A percentile compares a stretch with the other conserved stretches of the same genome.
phyloP scores from a whole-genome alignment of 163 green algal genomes.

The Volvox carteri region DNA sequence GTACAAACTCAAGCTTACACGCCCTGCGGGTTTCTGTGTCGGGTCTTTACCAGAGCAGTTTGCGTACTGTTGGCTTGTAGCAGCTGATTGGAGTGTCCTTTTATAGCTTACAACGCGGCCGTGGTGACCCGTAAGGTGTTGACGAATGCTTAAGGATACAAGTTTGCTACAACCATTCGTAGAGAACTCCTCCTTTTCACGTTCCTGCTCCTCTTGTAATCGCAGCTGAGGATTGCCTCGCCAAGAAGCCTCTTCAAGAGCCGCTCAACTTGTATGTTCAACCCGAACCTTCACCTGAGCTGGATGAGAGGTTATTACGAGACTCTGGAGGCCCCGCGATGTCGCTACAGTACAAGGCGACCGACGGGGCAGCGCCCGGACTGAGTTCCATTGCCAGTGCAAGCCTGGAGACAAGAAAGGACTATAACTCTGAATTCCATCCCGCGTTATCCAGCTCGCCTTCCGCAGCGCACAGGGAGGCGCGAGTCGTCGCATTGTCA shows the following conservation, averaged over 20 bases:
- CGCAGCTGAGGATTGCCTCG: background rate
- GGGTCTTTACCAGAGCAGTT: background rate
- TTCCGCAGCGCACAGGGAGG: background rate
- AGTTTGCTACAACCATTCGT: no score
- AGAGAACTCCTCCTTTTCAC: no score
- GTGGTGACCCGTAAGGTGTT: no score
- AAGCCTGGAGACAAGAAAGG: background rate
- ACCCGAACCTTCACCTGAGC: conserved; percentile 20
- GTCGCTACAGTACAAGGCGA: conserved; percentile 18
- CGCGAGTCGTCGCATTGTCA: conserved; percentile 12
- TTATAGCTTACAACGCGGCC: no score
- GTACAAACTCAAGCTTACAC: background rate
- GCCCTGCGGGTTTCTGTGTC: background rate
- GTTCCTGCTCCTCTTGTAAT: background rate
- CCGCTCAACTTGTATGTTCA: conserved; percentile 26
- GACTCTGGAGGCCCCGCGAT: background rate
- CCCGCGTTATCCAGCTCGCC: background rate
- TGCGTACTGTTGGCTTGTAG: background rate
- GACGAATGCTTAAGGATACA: no score
- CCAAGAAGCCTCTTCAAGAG: conserved; percentile 9
- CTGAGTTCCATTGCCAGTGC: background rate
- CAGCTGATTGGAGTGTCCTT: background rate
- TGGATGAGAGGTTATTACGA: conserved; percentile 12
- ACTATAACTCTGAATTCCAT: background rate
- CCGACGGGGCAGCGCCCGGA: background rate